Evolutionary conservation across 2,329 filamentous ascomycete species (phyloP).

Genomic region (Beauveria pseudobassiana): DNA sequence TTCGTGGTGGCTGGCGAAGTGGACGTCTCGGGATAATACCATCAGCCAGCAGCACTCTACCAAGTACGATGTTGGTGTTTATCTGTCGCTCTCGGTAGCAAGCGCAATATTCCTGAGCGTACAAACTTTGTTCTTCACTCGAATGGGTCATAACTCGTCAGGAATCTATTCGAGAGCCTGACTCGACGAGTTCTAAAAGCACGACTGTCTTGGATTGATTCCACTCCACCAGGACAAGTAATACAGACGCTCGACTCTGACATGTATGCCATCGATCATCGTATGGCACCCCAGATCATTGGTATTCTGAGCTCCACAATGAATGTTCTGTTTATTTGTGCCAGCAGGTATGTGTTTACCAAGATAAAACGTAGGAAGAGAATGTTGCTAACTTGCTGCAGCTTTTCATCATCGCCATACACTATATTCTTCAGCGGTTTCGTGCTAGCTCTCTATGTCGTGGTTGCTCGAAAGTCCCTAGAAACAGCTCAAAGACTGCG

Average conservation of each 20-base stretch:
- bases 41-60: background rate
- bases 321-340: conserved; percentile 28
- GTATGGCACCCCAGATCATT: conserved; percentile 3
- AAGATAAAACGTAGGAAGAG: background rate
- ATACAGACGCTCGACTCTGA: conserved; percentile 5
- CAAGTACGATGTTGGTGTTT: background rate
- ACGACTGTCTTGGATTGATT: conserved; percentile 7
- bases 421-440: background rate
- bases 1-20: conserved; percentile 12
- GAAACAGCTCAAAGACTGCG: background rate
- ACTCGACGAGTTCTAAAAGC: conserved; percentile 1
- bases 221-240: conserved; percentile 5
- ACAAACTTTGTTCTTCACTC: conserved; percentile 1
- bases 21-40: background rate
- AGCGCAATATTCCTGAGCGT: background rate
- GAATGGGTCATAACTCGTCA: conserved; percentile 1
- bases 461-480: background rate
- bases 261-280: conserved; percentile 12
- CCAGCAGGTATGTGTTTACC: background rate
- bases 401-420: conserved; percentile 1
- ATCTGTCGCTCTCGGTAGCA: conserved; percentile 4
- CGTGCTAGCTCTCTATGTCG: background rate
- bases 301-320: background rate
- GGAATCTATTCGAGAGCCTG: conserved; percentile 5
- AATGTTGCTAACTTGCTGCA: background rate